phyloP scores from a whole-genome alignment of 23 red algal species.

The Gracilaria domingensis region DNA sequence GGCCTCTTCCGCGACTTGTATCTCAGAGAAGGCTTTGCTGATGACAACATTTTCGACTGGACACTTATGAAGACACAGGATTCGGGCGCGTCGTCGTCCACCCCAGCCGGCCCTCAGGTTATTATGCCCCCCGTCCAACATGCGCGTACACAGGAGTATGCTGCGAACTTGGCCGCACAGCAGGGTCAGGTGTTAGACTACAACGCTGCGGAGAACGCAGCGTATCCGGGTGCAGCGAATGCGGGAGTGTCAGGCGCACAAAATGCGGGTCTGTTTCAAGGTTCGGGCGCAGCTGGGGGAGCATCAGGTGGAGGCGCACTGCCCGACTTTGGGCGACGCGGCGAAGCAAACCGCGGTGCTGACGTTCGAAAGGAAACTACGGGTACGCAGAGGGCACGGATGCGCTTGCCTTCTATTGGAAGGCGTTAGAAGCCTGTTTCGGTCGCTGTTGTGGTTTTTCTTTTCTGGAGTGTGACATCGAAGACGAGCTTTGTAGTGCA shows the following conservation, averaged over 20 bases:
- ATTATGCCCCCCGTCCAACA: background rate
- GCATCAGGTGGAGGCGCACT: background rate
- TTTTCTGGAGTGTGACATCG: background rate
- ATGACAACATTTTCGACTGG: conserved; percentile 98
- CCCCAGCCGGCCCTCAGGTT: background rate
- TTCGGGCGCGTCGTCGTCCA: background rate
- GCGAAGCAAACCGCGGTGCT: background rate
- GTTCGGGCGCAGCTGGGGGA: background rate
- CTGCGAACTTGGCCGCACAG: background rate
- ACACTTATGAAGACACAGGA: conserved; percentile 84
- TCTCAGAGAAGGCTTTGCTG: conserved; percentile 84
- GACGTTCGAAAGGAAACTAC: conserved; percentile 49
- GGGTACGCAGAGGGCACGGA: conserved; percentile 47
- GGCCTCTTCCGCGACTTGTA: conserved; percentile 92
- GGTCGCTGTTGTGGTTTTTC: background rate
- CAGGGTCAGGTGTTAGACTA: background rate
- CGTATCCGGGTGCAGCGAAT: background rate
- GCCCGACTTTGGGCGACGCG: background rate
- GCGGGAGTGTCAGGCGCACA: background rate
- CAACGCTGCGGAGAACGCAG: background rate
- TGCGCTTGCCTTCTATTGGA: conserved; percentile 63
- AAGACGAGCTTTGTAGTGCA: conserved; percentile 11
- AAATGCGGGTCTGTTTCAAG: background rate
- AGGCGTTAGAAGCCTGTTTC: conserved; percentile 22
- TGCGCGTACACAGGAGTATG: background rate